phyloP scores from a whole-genome alignment of 83 land plant genomes.

The Thuja plicata region DNA sequence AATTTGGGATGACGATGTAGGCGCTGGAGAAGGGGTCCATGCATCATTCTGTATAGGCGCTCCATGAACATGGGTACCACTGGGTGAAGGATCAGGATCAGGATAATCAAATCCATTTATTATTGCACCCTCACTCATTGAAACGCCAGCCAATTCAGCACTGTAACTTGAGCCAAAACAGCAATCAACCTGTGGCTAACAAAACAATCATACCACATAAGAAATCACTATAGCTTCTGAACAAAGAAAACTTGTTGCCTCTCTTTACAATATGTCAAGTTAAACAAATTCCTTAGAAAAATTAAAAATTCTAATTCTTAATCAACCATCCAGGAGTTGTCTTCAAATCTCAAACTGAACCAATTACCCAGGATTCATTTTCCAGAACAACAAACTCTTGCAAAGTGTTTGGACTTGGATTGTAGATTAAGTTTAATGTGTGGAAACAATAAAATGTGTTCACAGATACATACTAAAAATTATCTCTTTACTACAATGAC shows the following conservation, averaged over 20 bases:
- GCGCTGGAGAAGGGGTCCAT: slow-evolving; percentile 11
- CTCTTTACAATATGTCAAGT: background rate
- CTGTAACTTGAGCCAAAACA: slow-evolving; percentile 10
- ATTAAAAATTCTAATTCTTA: background rate
- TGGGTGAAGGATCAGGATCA: slow-evolving; percentile 10
- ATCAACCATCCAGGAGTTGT: background rate
- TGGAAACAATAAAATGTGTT: background rate
- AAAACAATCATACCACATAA: slow-evolving; percentile 6
- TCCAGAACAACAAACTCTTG: background rate
- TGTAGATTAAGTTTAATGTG: background rate
- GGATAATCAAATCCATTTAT: slow-evolving; percentile 1
- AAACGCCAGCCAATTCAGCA: background rate
- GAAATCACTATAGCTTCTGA: background rate
- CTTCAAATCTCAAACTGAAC: background rate
- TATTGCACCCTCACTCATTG: background rate
- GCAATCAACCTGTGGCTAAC: slow-evolving; percentile 6
- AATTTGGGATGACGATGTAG: background rate
- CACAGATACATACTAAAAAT: background rate
- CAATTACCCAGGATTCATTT: background rate
- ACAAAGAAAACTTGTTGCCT: background rate
- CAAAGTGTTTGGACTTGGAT: background rate
- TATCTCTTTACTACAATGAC: background rate
- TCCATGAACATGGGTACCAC: slow-evolving; percentile 2
- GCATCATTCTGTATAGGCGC: slow-evolving; percentile 12
- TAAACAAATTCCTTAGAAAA: background rate